phyloP scores from a whole-genome alignment of 305 asterid species.

The Fraxinus greggii region DNA sequence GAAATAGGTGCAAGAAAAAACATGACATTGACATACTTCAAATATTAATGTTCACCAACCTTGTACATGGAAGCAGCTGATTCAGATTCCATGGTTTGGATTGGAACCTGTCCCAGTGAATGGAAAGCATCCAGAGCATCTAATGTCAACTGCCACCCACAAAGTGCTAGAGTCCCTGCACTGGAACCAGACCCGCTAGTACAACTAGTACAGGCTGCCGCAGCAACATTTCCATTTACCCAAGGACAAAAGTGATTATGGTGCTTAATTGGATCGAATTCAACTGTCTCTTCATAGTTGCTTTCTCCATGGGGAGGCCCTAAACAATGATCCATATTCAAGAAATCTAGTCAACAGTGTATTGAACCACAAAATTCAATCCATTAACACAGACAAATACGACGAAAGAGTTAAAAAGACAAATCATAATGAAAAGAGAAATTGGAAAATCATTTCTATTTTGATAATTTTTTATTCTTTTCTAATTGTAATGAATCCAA shows the following conservation, averaged over 20 bases:
- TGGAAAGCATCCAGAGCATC: constrained; percentile 95
- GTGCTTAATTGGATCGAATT: constrained; percentile 91
- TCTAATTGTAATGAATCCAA: background rate
- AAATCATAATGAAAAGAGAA: background rate
- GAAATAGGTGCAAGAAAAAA: constrained; percentile 13
- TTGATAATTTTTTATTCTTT: background rate
- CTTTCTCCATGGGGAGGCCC: constrained; percentile 93
- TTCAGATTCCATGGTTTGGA: constrained; percentile 91
- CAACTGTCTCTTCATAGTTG: constrained; percentile 81
- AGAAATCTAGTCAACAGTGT: constrained; percentile 16
- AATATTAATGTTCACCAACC: constrained; percentile 42
- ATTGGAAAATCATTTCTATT: background rate
- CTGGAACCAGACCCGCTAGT: constrained; percentile 75
- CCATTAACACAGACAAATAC: background rate
- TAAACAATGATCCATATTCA: constrained; percentile 31
- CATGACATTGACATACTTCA: background rate
- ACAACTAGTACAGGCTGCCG: constrained; percentile 78
- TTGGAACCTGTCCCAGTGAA: constrained; percentile 76
- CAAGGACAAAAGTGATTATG: constrained; percentile 96
- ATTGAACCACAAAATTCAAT: background rate
- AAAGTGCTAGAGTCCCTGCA: constrained; percentile 69
- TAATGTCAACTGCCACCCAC: constrained; percentile 98
- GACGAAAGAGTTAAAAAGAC: background rate
- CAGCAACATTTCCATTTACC: constrained; percentile 99
- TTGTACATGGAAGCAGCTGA: constrained; percentile 95